Evolutionary conservation across 257 asterid species (phyloP).

Genomic region (Fraxinus quadrangulata): DNA sequence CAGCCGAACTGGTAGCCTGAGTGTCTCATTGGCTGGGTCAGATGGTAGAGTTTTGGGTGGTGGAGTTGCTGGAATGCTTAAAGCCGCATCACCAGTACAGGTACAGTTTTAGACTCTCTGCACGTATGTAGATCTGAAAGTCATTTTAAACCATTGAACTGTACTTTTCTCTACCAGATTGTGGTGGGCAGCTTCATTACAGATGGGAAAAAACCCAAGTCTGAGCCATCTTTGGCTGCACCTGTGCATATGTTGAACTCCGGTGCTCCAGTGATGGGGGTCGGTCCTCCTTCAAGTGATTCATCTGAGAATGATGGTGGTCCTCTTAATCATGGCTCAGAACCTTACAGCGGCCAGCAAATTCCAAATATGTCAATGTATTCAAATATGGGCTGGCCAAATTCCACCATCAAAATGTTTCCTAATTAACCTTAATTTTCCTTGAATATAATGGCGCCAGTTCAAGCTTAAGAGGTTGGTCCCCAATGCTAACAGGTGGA

Average conservation of each 20-base stretch:
- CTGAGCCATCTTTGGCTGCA: conserved; percentile 35
- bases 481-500: conserved; percentile 23
- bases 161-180: conserved; percentile 44
- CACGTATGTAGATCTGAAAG: background rate
- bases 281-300: conserved; percentile 65
- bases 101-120: conserved; percentile 28
- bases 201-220: conserved; percentile 65
- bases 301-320: conserved; percentile 63
- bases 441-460: background rate
- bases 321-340: conserved; percentile 38
- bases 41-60: conserved; percentile 90
- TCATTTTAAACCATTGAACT: background rate
- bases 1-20: conserved; percentile 51
- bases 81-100: conserved; percentile 87
- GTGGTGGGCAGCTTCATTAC: conserved; percentile 88
- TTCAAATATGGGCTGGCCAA: conserved; percentile 56
- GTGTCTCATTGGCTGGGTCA: conserved; percentile 75
- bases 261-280: conserved; percentile 45
- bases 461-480: conserved; percentile 21
- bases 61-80: conserved; percentile 80
- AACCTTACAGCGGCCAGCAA: conserved; percentile 36
- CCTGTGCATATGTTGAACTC: conserved; percentile 58
- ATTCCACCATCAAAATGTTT: conserved; percentile 46
- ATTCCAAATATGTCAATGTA: conserved; percentile 50
- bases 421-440: conserved; percentile 31